phyloP scores from a whole-genome alignment of 345 rosid species.

The Moricandia arvensis region DNA sequence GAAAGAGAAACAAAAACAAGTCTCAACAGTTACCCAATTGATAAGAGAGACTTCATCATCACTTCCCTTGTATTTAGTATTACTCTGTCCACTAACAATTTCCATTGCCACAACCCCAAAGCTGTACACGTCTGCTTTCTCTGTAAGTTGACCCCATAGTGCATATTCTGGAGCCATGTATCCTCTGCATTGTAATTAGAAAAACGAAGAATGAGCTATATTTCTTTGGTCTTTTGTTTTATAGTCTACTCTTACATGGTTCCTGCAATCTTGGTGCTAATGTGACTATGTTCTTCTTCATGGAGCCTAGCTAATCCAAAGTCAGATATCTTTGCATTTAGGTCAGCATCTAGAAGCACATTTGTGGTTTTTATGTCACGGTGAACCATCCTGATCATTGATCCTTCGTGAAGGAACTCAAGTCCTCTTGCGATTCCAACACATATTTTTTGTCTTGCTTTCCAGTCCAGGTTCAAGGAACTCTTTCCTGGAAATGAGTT shows the following conservation, averaged over 20 bases:
- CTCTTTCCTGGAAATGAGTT: neutral
- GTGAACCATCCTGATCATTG: slow-evolving; percentile 55
- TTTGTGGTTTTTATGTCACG: slow-evolving; percentile 65
- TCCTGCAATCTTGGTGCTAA: slow-evolving; percentile 64
- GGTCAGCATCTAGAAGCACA: slow-evolving; percentile 48
- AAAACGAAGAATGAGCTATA: neutral
- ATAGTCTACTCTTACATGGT: slow-evolving; percentile 45
- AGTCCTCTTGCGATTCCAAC: slow-evolving; percentile 63
- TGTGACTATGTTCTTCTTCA: slow-evolving; percentile 50
- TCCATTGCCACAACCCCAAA: slow-evolving; percentile 48
- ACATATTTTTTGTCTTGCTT: slow-evolving; percentile 49
- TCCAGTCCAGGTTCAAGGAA: slow-evolving; percentile 44
- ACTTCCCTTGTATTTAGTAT: slow-evolving; percentile 14
- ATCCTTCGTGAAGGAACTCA: slow-evolving; percentile 59
- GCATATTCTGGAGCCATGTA: slow-evolving; percentile 50
- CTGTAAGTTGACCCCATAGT: slow-evolving; percentile 45
- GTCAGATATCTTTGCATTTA: slow-evolving; percentile 67
- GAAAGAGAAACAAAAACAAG: neutral
- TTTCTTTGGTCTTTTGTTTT: neutral
- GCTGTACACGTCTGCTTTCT: slow-evolving; percentile 54
- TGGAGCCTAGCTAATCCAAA: slow-evolving; percentile 65
- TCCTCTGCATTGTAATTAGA: slow-evolving; percentile 26
- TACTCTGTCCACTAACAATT: slow-evolving; percentile 43
- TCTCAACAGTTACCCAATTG: slow-evolving; percentile 38
- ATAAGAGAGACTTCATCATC: slow-evolving; percentile 34